Percentiles rank a stretch among this genome's conserved stretches.
phyloP scores from a whole-genome alignment of 352 stramenopile genomes.

The Globisporangium middletonii region DNA sequence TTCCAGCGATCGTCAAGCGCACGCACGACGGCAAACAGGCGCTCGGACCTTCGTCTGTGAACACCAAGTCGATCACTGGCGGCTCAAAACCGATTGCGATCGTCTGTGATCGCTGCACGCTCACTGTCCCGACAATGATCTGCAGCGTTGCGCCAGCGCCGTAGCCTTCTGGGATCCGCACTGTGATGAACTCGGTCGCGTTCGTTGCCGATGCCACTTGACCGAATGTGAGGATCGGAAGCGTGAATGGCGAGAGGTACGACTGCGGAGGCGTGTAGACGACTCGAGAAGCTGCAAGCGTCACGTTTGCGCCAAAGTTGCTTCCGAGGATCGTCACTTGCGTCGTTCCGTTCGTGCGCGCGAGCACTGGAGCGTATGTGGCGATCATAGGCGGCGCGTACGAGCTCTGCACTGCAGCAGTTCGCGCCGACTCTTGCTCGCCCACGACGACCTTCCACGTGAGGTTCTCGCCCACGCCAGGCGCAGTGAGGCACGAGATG shows the following conservation, averaged over 20 bases:
- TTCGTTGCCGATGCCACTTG: conserved; percentile 15
- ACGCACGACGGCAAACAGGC: conserved; percentile 39
- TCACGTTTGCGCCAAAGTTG: conserved; percentile 40
- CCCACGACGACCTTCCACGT: conserved; percentile 53
- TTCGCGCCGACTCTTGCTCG: conserved; percentile 37
- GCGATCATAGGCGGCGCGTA: conserved; percentile 40
- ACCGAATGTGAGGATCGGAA: conserved; percentile 37
- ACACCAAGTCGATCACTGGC: conserved; percentile 46
- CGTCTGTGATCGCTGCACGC: conserved; percentile 28
- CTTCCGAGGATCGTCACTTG: conserved; percentile 38
- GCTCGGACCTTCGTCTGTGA: conserved; percentile 52
- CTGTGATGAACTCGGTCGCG: conserved; percentile 30
- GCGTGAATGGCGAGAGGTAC: conserved; percentile 20
- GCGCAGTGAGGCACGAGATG: conserved; percentile 40
- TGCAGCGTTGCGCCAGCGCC: conserved; percentile 27
- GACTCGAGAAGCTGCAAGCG: conserved; percentile 32
- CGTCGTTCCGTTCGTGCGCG: conserved; percentile 40
- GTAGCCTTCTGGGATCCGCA: conserved; percentile 36
- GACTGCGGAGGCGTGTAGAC: conserved; percentile 37
- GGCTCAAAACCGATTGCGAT: conserved; percentile 30
- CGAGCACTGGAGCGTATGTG: conserved; percentile 14
- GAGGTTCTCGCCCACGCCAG: conserved; percentile 43
- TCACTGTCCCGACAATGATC: conserved; percentile 29
- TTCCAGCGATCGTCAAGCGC: conserved; percentile 43
- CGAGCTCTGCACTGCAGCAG: conserved; percentile 25